These are phyloP conservation scores for Herpetomonas tarakana DNA, from an alignment of 208 protist genomes.

Conservation along the genomic window DNA sequence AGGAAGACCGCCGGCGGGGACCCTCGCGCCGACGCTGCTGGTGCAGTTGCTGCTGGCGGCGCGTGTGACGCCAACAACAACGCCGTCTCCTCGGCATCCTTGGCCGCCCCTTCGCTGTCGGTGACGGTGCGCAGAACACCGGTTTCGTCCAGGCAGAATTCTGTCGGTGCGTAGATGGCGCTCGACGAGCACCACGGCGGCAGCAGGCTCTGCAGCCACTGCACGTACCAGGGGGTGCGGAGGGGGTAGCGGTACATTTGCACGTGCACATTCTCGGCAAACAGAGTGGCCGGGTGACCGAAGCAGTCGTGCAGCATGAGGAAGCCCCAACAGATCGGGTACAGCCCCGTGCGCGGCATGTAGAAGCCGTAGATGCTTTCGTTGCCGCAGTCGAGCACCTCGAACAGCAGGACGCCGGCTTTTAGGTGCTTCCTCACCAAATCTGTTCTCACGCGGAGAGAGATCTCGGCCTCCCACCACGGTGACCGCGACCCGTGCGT, in stretches of 20 bases:
- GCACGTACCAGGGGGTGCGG: slow-evolving; percentile 52
- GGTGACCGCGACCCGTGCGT: slow-evolving; percentile 49
- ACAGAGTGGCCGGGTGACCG: slow-evolving; percentile 28
- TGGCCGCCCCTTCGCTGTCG: background rate
- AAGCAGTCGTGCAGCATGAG: slow-evolving; percentile 54
- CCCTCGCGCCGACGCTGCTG: background rate
- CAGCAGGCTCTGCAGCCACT: slow-evolving; percentile 33
- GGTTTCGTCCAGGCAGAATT: slow-evolving; percentile 1
- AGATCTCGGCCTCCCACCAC: slow-evolving; percentile 68
- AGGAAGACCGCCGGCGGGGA: slow-evolving; percentile 35
- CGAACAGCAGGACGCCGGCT: slow-evolving; percentile 63
- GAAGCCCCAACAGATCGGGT: slow-evolving; percentile 84
- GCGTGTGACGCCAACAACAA: background rate
- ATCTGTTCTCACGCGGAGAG: slow-evolving; percentile 26
- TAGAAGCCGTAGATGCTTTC: slow-evolving; percentile 65
- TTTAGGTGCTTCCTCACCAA: slow-evolving; percentile 8
- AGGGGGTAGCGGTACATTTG: slow-evolving; percentile 77
- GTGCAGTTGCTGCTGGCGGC: background rate
- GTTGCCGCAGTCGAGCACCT: slow-evolving; percentile 73
- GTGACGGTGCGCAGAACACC: slow-evolving; percentile 2
- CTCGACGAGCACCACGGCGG: slow-evolving; percentile 27
- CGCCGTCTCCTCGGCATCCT: background rate
- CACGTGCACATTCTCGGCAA: slow-evolving; percentile 36
- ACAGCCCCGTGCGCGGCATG: slow-evolving; percentile 35
- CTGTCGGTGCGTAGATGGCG: slow-evolving; percentile 18